Evolutionary conservation across 257 asterid species (phyloP), one percentile per base, ranked within the genome.

Genomic region (Verbena officinalis): DNA sequence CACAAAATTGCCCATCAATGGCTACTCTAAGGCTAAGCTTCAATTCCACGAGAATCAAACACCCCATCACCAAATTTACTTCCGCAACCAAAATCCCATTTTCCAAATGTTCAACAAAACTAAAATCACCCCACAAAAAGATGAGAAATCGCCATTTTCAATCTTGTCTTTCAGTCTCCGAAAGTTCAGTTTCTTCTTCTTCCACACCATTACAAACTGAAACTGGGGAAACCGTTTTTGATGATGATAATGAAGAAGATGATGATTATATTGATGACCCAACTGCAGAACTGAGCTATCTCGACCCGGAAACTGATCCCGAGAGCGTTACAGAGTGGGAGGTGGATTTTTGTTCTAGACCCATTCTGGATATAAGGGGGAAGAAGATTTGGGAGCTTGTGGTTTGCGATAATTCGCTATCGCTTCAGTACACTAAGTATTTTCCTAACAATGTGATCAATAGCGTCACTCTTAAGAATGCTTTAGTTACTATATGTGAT

Each of bases 341-440:
- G 79, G 75, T 93, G 78, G 99, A 93, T 75, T 93, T 93, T 57
- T 90, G 97, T 77, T 93, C 99, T 0, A 81, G 99, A 78, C 99
- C 99, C 19, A 87, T 93, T 68, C 95, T 93, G 57, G 99, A 93
- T 80, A 84, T 87, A 43, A 86, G 99, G 78, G 99, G 97, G 24
- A 93, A 93, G 59, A 93, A 90, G 81, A 66, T 86, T 10, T 93
- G 99, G 99, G 99, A 93, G 85, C 96, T 93, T 62, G 88, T 87
- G 14, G 96, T 90, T 62, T 90, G 99, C 38, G 97, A 93, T 74
- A 65, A 68, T 15, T 80, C 99, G 1, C 87, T 93, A 31, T 81
- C 99, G 5, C 94, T 93, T 70, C 99, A 93, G 82, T 90, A 87
- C 58, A 90, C 96, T 0, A 93, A 93, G 80, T 90, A 87, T 62